A percentile compares a stretch with the other conserved stretches of the same genome.
Conservation (phyloP, 2,329 filamentous ascomycete species). For the Fusarium oxysporum region DNA sequence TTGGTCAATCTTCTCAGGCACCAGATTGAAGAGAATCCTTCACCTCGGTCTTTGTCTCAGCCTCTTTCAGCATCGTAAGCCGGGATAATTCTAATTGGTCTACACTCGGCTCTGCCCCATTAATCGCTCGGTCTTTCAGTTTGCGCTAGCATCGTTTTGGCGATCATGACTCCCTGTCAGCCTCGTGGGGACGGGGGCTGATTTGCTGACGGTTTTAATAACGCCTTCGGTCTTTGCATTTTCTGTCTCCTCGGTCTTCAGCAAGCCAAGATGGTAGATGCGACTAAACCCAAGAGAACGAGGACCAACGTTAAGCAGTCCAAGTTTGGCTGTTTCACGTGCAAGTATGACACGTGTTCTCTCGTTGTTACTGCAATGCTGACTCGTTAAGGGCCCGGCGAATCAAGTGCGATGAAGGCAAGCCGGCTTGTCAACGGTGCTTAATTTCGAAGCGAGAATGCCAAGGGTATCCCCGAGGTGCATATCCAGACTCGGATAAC, state of each 20-base stretch:
- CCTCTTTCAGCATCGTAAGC: background rate
- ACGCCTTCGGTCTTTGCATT: conserved; percentile 18
- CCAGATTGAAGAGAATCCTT: background rate
- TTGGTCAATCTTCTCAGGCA: background rate
- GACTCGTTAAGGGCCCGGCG: conserved; percentile 24
- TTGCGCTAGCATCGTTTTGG: background rate
- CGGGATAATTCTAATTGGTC: background rate
- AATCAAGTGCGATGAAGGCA: conserved; percentile 38
- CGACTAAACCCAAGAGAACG: conserved; percentile 18
- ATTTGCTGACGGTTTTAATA: background rate
- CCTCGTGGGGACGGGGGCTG: background rate
- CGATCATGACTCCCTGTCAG: background rate
- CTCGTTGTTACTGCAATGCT: no score
- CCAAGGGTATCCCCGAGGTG: conserved; percentile 23
- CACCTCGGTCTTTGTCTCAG: conserved; percentile 11
- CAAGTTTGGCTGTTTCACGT: conserved; percentile 39
- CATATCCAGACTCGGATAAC: background rate
- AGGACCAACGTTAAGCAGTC: conserved; percentile 42
- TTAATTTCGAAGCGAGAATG: conserved; percentile 23
- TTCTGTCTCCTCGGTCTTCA: conserved; percentile 13
- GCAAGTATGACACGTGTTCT: conserved; percentile 31
- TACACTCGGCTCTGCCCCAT: accelerated
- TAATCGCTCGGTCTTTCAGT: conserved; percentile 15
- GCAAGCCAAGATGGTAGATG: background rate
- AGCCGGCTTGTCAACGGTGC: conserved; percentile 33